Evolutionary conservation across 2,329 filamentous ascomycete genomes (phyloP).

Genomic region (Epichloe gansuensis): DNA sequence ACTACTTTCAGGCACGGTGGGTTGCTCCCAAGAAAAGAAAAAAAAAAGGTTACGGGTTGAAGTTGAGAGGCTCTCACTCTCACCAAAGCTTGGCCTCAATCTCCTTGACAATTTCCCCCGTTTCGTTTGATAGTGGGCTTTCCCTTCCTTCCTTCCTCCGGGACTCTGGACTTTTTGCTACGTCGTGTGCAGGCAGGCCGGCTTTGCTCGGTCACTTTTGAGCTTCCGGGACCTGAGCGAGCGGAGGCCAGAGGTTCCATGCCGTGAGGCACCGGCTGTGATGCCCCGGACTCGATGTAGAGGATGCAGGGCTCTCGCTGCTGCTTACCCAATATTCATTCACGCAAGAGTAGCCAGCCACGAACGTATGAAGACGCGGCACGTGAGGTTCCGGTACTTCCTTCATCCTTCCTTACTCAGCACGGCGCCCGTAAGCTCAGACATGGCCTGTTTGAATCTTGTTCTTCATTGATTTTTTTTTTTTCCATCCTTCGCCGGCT

Average conservation of each 20-base stretch:
- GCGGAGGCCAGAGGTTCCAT: constrained; percentile 48
- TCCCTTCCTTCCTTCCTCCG: constrained; percentile 47
- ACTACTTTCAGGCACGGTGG: not conserved
- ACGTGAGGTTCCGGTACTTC: too few relatives aligned
- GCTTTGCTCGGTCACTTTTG: constrained; percentile 71
- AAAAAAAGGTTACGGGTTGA: not conserved
- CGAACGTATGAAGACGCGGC: too few relatives aligned
- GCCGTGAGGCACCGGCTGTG: constrained; percentile 4
- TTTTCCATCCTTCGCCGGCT: too few relatives aligned
- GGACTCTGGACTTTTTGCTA: constrained; percentile 45
- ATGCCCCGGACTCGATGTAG: not conserved
- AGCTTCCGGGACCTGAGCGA: constrained; percentile 59
- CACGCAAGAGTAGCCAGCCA: too few relatives aligned
- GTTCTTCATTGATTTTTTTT: too few relatives aligned
- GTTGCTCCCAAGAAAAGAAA: not conserved
- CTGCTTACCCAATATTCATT: too few relatives aligned
- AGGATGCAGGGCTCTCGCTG: not conserved
- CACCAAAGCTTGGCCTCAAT: constrained; percentile 76
- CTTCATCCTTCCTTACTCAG: too few relatives aligned
- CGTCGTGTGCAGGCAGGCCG: constrained; percentile 75
- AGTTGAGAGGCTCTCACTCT: constrained; percentile 28
- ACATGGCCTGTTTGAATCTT: too few relatives aligned
- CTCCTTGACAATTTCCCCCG: constrained; percentile 67
- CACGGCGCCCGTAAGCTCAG: too few relatives aligned
- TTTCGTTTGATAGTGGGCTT: constrained; percentile 69